phyloP scores from a whole-genome alignment of 768 basidiomycete genomes.

The Podaxis rugospora region DNA sequence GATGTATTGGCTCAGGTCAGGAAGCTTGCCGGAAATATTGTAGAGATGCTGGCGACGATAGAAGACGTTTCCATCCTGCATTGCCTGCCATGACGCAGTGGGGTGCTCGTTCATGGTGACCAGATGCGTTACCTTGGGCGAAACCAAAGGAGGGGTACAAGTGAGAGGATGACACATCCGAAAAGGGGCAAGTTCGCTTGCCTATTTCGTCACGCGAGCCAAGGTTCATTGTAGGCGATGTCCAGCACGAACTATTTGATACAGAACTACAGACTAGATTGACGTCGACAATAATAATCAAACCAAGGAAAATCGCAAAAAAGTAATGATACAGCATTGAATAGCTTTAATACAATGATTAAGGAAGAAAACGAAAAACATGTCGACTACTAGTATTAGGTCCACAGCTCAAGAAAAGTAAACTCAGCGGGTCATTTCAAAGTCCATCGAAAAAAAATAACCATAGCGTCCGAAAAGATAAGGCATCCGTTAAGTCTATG shows the following conservation, averaged over 20 bases:
- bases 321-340: constrained; percentile 8
- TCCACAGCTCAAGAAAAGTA: background rate
- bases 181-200: background rate
- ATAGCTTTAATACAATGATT: background rate
- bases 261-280: background rate
- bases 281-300: background rate
- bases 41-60: constrained; percentile 86
- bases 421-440: background rate
- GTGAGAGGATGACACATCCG: background rate
- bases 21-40: constrained; percentile 72
- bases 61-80: constrained; percentile 84
- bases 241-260: constrained; percentile 11
- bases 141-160: background rate
- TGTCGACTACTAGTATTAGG: background rate
- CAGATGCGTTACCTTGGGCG: background rate
- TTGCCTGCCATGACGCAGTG: constrained; percentile 84
- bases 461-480: background rate
- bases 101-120: constrained; percentile 58
- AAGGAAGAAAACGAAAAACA: background rate
- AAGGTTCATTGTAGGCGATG: background rate
- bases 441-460: constrained; percentile 10
- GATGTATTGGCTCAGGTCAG: constrained; percentile 74
- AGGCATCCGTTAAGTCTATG: constrained; percentile 25
- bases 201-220: background rate
- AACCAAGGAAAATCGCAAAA: background rate